A percentile compares a stretch with the other conserved stretches of the same genome.
Conservation (phyloP, 108 stramenopile species). For the Skeletonema tropicum region DNA sequence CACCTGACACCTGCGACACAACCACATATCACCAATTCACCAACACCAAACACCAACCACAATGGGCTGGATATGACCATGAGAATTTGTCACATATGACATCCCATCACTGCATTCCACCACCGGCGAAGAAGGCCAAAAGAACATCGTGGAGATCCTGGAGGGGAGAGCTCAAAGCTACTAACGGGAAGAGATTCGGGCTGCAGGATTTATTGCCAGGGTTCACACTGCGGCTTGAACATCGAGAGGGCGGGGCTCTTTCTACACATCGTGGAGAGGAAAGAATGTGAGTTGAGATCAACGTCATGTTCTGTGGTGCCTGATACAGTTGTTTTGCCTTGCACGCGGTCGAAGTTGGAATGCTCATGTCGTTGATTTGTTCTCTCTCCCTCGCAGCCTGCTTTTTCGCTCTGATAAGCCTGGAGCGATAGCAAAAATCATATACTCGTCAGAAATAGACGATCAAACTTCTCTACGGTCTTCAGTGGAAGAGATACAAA, state of each 20-base stretch:
- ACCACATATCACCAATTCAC: no score
- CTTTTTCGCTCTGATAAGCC: constrained; percentile 64
- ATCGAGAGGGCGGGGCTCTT: constrained; percentile 47
- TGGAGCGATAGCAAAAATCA: constrained; percentile 68
- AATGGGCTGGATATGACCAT: no score
- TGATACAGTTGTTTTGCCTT: no score
- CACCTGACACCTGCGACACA: no score
- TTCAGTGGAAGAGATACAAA: not conserved
- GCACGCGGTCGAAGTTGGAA: not conserved
- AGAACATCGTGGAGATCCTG: not conserved
- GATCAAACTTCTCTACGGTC: not conserved
- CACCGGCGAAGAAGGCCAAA: not conserved
- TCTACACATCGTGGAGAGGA: constrained; percentile 65
- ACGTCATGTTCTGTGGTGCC: no score
- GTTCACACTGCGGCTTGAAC: constrained; percentile 59
- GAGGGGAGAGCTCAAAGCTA: not conserved
- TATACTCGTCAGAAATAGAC: constrained; percentile 55
- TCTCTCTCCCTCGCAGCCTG: constrained; percentile 36
- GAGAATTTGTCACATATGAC: not conserved
- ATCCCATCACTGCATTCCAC: not conserved
- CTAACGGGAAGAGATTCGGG: not conserved
- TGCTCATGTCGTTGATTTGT: not conserved
- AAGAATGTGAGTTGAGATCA: constrained; percentile 1
- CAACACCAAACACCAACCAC: no score
- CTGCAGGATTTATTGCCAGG: not conserved